Evolutionary conservation across 2,329 filamentous ascomycete genomes (phyloP).

Genomic region (Verticillium albo-atrum): DNA sequence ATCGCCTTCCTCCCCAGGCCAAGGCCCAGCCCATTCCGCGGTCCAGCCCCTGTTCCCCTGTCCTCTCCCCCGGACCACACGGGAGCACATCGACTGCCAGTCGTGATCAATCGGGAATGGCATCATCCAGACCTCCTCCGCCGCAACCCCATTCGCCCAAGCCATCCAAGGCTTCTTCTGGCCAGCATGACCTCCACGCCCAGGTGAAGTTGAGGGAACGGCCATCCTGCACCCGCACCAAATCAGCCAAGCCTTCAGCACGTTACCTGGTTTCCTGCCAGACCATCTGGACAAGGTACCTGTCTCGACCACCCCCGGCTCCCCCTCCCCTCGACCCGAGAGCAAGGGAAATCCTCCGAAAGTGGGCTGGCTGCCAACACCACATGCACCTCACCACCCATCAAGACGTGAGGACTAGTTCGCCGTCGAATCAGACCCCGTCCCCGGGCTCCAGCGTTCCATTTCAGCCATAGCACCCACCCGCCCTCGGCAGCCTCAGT

Average conservation of each 20-base stretch:
- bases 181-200: not conserved
- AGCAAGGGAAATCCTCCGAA: not conserved
- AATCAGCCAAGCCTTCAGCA: not conserved
- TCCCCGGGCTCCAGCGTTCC: not conserved
- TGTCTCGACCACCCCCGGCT: not conserved
- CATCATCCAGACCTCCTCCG: not conserved
- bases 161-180: not conserved
- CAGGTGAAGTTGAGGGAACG: too few species aligned
- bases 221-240: not conserved
- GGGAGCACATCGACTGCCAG: not conserved
- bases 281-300: not conserved
- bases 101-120: not conserved
- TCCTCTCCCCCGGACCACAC: not conserved
- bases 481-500: not conserved
- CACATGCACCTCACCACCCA: not conserved
- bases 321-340: not conserved
- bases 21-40: not conserved
- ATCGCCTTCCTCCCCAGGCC: not conserved
- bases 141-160: too few species aligned
- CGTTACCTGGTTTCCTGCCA: not conserved
- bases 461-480: not conserved
- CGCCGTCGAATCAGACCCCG: not conserved
- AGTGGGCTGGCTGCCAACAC: not conserved
- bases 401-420: not conserved
- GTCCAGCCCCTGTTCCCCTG: not conserved